A percentile compares a stretch with the other conserved stretches of the same genome.
phyloP scores from a whole-genome alignment of 179 eudicot genomes.

The Spergularia azorica region DNA sequence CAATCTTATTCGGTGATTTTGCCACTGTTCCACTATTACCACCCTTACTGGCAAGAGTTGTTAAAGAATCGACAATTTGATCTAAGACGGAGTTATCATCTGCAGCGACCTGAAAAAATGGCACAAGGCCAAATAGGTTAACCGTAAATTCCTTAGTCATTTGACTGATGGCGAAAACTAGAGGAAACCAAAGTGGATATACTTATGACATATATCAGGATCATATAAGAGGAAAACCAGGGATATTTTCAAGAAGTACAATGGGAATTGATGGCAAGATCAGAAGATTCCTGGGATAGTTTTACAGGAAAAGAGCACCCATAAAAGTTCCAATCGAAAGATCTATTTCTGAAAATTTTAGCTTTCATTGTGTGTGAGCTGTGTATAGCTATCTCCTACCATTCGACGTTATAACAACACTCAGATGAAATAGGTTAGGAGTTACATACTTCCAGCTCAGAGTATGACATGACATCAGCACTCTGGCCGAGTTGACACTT shows the following conservation, averaged over 20 bases:
- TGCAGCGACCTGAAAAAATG: slow-evolving; percentile 72
- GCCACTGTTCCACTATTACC: slow-evolving; percentile 36
- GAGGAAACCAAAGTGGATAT: not conserved
- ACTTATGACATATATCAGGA: not conserved
- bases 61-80: slow-evolving; percentile 75
- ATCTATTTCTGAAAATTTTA: not conserved
- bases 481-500: slow-evolving; percentile 95
- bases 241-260: not conserved
- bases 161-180: not conserved
- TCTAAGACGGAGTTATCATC: slow-evolving; percentile 64
- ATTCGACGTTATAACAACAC: not conserved
- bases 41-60: slow-evolving; percentile 60
- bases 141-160: not conserved
- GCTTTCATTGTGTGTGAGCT: not conserved
- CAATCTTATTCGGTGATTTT: slow-evolving; percentile 45
- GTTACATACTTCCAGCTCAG: slow-evolving; percentile 84
- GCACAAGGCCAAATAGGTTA: not conserved
- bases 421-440: not conserved
- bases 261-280: not conserved
- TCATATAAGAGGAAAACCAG: not conserved
- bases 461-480: slow-evolving; percentile 68
- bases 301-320: not conserved
- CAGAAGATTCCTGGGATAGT: not conserved
- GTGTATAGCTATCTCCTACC: too few species aligned
- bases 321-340: not conserved